Evolutionary conservation across 495 filamentous ascomycete genomes (phyloP).

Genomic region (Neurospora hispaniola): DNA sequence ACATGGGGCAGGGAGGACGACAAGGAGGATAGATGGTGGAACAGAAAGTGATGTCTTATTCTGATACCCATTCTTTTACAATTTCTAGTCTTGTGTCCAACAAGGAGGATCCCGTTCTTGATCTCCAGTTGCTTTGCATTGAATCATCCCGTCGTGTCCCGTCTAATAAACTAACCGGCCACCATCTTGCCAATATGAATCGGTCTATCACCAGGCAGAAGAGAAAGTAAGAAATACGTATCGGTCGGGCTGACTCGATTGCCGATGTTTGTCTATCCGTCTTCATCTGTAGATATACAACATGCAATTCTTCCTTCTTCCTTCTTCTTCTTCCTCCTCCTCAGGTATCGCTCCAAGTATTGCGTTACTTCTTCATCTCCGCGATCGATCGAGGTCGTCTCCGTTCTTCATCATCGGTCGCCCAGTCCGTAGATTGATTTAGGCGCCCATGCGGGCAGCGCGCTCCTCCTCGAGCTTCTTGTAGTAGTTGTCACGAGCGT

Average conservation of each 20-base stretch:
- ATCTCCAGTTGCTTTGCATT: background rate
- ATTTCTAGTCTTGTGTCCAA: background rate
- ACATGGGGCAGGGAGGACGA: background rate
- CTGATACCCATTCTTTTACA: background rate
- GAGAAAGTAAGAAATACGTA: background rate
- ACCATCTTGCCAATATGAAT: background rate
- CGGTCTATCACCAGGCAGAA: background rate
- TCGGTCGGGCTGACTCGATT: constrained; percentile 7
- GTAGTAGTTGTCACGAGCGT: constrained; percentile 38
- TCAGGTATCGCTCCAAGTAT: background rate
- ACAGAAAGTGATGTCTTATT: background rate
- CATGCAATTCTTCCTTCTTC: background rate
- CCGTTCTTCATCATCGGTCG: background rate
- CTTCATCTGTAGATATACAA: constrained; percentile 9
- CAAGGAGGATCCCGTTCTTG: background rate
- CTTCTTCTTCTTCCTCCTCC: background rate
- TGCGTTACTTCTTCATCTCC: background rate
- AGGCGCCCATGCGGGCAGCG: constrained; percentile 20
- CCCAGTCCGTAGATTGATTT: background rate
- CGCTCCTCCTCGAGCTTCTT: constrained; percentile 37
- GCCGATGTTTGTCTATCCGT: constrained; percentile 14
- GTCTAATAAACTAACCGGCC: background rate
- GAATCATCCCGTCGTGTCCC: background rate
- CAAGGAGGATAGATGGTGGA: background rate
- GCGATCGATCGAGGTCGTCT: background rate